A percentile compares a stretch with the other conserved stretches of the same genome.
These are phyloP conservation scores for Trypanosoma platydactyli DNA, from an alignment of 208 protist species.

Conservation along the genomic window DNA sequence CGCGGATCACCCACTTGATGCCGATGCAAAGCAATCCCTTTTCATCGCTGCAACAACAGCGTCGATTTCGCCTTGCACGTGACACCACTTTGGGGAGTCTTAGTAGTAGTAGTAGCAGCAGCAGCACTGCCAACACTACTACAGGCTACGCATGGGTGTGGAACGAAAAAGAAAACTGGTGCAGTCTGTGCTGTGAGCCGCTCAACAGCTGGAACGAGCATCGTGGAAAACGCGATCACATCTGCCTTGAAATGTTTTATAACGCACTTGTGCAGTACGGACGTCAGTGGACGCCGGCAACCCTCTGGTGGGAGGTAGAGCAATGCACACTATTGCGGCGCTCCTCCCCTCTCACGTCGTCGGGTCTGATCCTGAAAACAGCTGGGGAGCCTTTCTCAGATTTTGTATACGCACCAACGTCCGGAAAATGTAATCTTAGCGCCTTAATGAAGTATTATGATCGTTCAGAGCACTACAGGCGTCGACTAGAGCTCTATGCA, in stretches of 20 bases:
- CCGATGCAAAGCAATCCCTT: too few species aligned
- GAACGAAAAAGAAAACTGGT: constrained; percentile 52
- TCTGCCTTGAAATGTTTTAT: constrained; percentile 72
- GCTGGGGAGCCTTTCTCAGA: constrained; percentile 2
- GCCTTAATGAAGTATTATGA: constrained; percentile 27
- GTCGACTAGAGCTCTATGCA: constrained; percentile 32
- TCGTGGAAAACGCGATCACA: constrained; percentile 79
- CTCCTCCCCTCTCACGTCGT: constrained; percentile 20
- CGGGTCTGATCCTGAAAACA: neutral
- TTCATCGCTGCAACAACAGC: neutral
- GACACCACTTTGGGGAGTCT: neutral
- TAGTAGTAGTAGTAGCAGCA: neutral
- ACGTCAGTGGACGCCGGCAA: constrained; percentile 37
- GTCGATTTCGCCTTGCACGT: neutral
- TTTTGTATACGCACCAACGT: constrained; percentile 22
- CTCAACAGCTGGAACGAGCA: constrained; percentile 72
- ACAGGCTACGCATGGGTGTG: constrained; percentile 24
- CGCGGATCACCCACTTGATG: neutral
- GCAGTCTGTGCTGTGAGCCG: constrained; percentile 70
- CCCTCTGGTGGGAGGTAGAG: constrained; percentile 44
- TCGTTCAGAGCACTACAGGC: constrained; percentile 17
- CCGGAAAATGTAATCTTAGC: constrained; percentile 15
- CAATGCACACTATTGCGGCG: constrained; percentile 28
- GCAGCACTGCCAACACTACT: neutral
- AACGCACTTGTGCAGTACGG: constrained; percentile 41